Evolutionary conservation across 2,329 filamentous ascomycete genomes (phyloP), one percentile per base, ranked within the genome.

Genomic region (Myriosclerotinia curreyana): DNA sequence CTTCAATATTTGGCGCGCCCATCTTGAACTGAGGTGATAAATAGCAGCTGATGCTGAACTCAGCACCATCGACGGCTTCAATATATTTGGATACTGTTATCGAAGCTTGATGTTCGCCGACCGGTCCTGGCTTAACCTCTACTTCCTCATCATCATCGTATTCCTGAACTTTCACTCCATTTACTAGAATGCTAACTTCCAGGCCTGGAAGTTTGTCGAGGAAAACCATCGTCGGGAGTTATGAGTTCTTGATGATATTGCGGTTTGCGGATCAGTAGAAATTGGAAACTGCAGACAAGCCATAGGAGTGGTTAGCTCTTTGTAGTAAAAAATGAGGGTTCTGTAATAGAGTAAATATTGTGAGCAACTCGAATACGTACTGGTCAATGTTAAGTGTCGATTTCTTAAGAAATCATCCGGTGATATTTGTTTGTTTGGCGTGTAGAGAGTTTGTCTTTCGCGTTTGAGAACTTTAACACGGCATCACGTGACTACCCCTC

Each of bases 31-130:
- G 9, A n/a, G 5, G 25, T 15, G 25, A 44, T 5, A 52, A 11
- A 20, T 3, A 42, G 11, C 28, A 31, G n/a, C n/a, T 9, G 11
- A 64, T 44, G 20, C 44, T 25, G 46, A 64, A 64, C 38, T 64
- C 54, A 1, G 36, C 54, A 17, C 48, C 54, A 50, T 48, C 49
- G 14, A 46, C 34, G 25, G 54, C 53, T 31, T 64, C 54, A 11
- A 64, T 40, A 25, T 60, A 64, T 52, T 53, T 64, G 11, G 62
- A 60, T 20, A 60, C 59, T 25, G 51, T 65, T 25, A 42, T 61
- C 20, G 25, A 31, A 36, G 58, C 58, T 46, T 65, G 49, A 20
- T 51, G 5, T 22, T n/a, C 34, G 12, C 36, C 65, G 7, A 25
- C 44, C 8, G 11, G 49, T 52, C 56, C 53, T 20, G 63, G 50